Conservation (phyloP, 768 basidiomycete species). For the Russula lepida region DNA sequence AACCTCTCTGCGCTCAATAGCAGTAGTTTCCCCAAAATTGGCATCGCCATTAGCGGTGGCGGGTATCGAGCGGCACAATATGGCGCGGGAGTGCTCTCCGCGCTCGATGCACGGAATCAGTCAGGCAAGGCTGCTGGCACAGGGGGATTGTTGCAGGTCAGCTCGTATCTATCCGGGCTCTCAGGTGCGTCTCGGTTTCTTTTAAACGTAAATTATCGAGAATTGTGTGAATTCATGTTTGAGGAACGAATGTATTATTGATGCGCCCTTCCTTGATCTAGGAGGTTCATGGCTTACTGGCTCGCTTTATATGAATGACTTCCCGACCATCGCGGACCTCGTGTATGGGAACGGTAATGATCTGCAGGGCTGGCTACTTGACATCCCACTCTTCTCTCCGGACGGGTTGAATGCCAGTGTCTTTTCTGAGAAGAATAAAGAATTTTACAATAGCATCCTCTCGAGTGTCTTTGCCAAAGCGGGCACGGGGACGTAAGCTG, state of each 20-base stretch:
- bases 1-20: slow-evolving; percentile 34
- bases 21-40: slow-evolving; percentile 42
- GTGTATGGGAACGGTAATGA: slow-evolving; percentile 47
- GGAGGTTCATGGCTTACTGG: slow-evolving; percentile 63
- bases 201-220: too few species aligned
- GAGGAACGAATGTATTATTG: too few species aligned
- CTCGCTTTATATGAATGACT: too few species aligned
- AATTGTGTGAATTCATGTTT: too few species aligned
- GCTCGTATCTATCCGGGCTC: slow-evolving; percentile 58
- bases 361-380: slow-evolving; percentile 47
- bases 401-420: slow-evolving; percentile 41
- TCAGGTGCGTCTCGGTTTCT: slow-evolving; percentile 41
- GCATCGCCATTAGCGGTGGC: too few species aligned
- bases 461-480: slow-evolving; percentile 51
- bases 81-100: too few species aligned
- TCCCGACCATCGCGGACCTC: slow-evolving; percentile 47
- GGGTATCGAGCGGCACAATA: too few species aligned
- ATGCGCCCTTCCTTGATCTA: slow-evolving; percentile 20
- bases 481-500: slow-evolving; percentile 41
- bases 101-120: too few species aligned
- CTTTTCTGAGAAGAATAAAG: slow-evolving; percentile 39
- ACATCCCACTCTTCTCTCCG: slow-evolving; percentile 48
- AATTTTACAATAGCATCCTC: slow-evolving; percentile 46
- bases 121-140: too few species aligned
- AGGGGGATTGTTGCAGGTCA: slow-evolving; percentile 65